Conservation (phyloP, 2,329 filamentous ascomycete species). For the Mycosphaerella arachidis region DNA sequence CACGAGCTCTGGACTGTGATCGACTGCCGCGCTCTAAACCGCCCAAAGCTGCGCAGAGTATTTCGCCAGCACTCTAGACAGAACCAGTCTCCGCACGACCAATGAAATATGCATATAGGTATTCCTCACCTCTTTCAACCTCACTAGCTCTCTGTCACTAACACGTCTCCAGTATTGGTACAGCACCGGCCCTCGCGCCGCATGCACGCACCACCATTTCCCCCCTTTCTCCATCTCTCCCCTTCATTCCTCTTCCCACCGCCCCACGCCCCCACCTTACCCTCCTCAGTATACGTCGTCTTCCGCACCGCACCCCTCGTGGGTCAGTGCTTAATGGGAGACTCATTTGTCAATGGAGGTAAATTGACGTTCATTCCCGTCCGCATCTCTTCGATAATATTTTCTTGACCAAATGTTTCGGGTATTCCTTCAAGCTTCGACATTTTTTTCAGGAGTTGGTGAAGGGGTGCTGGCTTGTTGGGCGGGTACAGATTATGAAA, state of each 20-base stretch:
- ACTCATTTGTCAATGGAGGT: conserved; percentile 35
- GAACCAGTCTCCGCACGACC: too few relatives aligned
- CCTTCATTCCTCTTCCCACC: not conserved
- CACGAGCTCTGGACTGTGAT: too few relatives aligned
- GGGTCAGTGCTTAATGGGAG: conserved; percentile 22
- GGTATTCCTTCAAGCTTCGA: conserved; percentile 6
- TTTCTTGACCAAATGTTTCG: conserved; percentile 26
- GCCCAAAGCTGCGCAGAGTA: too few relatives aligned
- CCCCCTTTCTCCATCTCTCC: not conserved
- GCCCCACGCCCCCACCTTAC: not conserved
- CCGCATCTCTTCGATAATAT: conserved; percentile 4
- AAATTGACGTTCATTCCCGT: conserved; percentile 19
- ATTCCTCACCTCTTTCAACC: not conserved
- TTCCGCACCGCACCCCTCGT: conserved; percentile 8
- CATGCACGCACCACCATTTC: not conserved
- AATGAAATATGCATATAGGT: not conserved
- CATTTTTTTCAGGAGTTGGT: not conserved
- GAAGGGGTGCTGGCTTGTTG: conserved; percentile 15
- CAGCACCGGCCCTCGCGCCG: not conserved
- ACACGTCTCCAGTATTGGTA: not conserved
- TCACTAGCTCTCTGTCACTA: not conserved
- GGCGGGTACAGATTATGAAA: conserved; percentile 7
- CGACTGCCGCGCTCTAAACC: too few relatives aligned
- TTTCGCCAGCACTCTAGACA: too few relatives aligned
- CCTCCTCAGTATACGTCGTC: conserved; percentile 35